These are phyloP conservation scores for Arthrinium phaeospermum DNA, from an alignment of 2,329 filamentous ascomycete genomes.

Conservation along the genomic window DNA sequence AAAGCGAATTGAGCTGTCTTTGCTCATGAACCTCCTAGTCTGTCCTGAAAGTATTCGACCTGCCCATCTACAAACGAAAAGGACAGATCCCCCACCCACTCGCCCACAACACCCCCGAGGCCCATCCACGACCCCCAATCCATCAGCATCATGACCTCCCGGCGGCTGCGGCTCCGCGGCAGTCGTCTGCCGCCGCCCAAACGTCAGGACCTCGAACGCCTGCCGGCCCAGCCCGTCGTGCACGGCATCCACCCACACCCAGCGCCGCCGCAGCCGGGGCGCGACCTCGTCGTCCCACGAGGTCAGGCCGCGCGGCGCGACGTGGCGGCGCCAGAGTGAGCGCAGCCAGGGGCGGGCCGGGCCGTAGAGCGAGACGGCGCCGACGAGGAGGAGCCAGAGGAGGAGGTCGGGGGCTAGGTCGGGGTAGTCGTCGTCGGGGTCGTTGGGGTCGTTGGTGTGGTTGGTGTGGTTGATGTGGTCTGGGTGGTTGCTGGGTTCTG, in stretches of 20 bases:
- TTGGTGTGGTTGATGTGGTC: no score
- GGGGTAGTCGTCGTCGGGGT: neutral
- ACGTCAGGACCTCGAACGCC: neutral
- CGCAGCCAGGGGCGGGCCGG: neutral
- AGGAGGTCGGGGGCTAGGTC: neutral
- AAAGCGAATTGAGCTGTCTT: neutral
- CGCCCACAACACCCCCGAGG: neutral
- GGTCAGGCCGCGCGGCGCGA: neutral
- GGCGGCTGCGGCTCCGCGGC: neutral
- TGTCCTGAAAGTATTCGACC: neutral
- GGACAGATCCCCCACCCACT: constrained; percentile 5
- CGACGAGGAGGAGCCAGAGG: constrained; percentile 8
- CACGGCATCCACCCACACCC: constrained; percentile 1
- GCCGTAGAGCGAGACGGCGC: constrained; percentile 8
- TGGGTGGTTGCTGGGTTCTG: no score
- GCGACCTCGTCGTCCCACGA: neutral
- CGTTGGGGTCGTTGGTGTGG: no score
- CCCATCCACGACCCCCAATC: neutral
- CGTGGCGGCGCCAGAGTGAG: neutral
- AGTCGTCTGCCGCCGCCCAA: neutral
- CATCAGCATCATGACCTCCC: neutral
- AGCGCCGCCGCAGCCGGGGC: neutral
- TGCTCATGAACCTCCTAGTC: no score
- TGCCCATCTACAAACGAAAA: neutral
- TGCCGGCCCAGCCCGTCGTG: neutral